These are phyloP conservation scores for Phytophthora melonis DNA, from an alignment of 352 stramenopile genomes.

Conservation along the genomic window DNA sequence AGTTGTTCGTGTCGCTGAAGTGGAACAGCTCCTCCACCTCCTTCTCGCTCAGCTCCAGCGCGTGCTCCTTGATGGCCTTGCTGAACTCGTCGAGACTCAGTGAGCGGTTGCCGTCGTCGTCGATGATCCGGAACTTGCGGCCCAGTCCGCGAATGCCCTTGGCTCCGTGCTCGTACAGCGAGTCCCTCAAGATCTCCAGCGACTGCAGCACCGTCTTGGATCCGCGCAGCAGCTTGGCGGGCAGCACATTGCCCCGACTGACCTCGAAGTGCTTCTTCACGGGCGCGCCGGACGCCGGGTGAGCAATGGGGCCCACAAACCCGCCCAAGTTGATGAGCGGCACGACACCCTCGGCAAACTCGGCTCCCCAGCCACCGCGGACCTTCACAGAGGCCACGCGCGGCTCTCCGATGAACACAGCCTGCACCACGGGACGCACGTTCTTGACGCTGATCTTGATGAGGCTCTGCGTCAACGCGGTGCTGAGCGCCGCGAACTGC, in stretches of 20 bases:
- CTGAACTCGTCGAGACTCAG: slow-evolving; percentile 79
- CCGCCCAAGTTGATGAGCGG: slow-evolving; percentile 73
- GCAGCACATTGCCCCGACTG: slow-evolving; percentile 78
- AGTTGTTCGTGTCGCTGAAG: slow-evolving; percentile 88
- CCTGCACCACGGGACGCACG: slow-evolving; percentile 79
- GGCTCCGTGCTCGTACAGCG: slow-evolving; percentile 82
- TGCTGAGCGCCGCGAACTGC: slow-evolving; percentile 67
- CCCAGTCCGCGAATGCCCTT: slow-evolving; percentile 79
- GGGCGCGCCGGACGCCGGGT: slow-evolving; percentile 47
- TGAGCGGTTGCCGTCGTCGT: slow-evolving; percentile 87
- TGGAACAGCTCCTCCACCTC: slow-evolving; percentile 81
- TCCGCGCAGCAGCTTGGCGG: slow-evolving; percentile 61
- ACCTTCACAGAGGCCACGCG: slow-evolving; percentile 79
- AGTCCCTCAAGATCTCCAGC: slow-evolving; percentile 69
- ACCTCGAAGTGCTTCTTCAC: slow-evolving; percentile 68
- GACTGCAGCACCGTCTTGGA: slow-evolving; percentile 69
- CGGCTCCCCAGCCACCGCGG: slow-evolving; percentile 69
- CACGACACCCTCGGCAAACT: slow-evolving; percentile 72
- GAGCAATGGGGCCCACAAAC: slow-evolving; percentile 61
- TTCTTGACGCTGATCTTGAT: slow-evolving; percentile 89
- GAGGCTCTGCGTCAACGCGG: slow-evolving; percentile 73
- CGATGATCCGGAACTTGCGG: slow-evolving; percentile 91
- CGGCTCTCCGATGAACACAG: slow-evolving; percentile 83
- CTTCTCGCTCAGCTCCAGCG: slow-evolving; percentile 56
- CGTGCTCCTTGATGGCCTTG: slow-evolving; percentile 80